Base-by-base conservation (phyloP, 2,329 filamentous ascomycete species). In the Botrytis byssoidea region DNA sequence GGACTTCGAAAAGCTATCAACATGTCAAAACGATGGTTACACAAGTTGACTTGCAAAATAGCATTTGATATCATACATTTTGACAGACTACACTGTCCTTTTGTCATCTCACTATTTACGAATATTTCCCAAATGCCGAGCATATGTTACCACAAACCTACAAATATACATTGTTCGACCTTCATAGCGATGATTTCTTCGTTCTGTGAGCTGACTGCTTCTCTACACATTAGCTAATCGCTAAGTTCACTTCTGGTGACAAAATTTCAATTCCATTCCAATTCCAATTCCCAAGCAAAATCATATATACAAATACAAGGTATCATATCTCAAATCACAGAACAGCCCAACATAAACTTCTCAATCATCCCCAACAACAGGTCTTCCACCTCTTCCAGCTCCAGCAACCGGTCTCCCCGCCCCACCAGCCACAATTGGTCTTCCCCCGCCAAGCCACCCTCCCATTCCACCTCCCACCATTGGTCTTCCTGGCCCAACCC, bases 281-380 rank as follows among this genome's bases (percentile, higher is more conserved):
- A 37, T 8, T 29, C 22, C 44, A 40, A 67, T 7, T 37, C 25
- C 14, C 2, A 51, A 14, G 46, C 46, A 55, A 55, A 40, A 8
- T 25, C 42, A 14, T 57, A 29, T 29, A 42, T 32, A 65, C 40
- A 44, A 5, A 68, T 68, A 40, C 46, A 42, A 25, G 25, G 48
- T 29, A 57, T 68, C 25, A 32, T 42, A 32, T 68, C 16, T 40
- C 32, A 42, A 40, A n/a, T 57, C 66, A 42, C 22, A 42, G 3
- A 42, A 25, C 3, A 57, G 9, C 10, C 10, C 46, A 57, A 32
- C 12, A 42, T 22, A 40, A n/a, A 51, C 48, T 7, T 7, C 18
- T 69, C 48, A 69, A 57, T 69, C 66, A 44, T 69, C 48, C 7
- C n/a, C 35, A 42, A 44, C 66, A 32, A 69, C 2, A 6, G 48